These are phyloP conservation scores for Yamadazyma trypodendri DNA, from an alignment of 1,139 yeast species.

Conservation along the genomic window DNA sequence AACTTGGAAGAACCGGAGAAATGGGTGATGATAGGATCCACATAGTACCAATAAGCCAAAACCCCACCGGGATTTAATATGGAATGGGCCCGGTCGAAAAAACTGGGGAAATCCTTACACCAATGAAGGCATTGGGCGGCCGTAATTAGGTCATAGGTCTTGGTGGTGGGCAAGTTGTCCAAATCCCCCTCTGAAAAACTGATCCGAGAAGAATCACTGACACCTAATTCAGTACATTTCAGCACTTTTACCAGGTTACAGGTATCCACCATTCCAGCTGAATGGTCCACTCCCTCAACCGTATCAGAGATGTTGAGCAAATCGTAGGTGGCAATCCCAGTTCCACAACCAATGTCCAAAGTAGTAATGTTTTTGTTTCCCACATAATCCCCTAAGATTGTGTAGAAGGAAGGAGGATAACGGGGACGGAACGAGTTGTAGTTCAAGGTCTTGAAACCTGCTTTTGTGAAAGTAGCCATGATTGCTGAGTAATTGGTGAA, in stretches of 20 bases:
- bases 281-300: conserved; percentile 33
- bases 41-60: conserved; percentile 45
- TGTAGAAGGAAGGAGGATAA: conserved; percentile 57
- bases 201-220: conserved; percentile 25
- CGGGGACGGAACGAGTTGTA: conserved; percentile 67
- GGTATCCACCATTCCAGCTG: conserved; percentile 31
- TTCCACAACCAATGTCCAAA: conserved; percentile 39
- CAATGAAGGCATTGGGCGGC: conserved; percentile 51
- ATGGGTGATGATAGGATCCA: conserved; percentile 38
- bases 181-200: conserved; percentile 35
- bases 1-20: conserved; percentile 18
- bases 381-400: conserved; percentile 32
- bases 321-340: conserved; percentile 38
- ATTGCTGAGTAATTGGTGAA: conserved; percentile 6
- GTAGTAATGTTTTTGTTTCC: conserved; percentile 10
- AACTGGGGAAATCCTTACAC: conserved; percentile 37
- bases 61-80: conserved; percentile 38
- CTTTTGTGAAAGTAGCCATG: conserved; percentile 69
- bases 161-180: conserved; percentile 28
- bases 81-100: conserved; percentile 28
- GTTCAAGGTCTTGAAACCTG: conserved; percentile 54
- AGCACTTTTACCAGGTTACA: conserved; percentile 24
- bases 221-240: conserved; percentile 26
- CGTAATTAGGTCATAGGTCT: conserved; percentile 35
- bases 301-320: conserved; percentile 28